These are phyloP conservation scores for Phaeoacremonium minimum DNA, from an alignment of 2,329 filamentous ascomycete genomes.

Conservation along the genomic window DNA sequence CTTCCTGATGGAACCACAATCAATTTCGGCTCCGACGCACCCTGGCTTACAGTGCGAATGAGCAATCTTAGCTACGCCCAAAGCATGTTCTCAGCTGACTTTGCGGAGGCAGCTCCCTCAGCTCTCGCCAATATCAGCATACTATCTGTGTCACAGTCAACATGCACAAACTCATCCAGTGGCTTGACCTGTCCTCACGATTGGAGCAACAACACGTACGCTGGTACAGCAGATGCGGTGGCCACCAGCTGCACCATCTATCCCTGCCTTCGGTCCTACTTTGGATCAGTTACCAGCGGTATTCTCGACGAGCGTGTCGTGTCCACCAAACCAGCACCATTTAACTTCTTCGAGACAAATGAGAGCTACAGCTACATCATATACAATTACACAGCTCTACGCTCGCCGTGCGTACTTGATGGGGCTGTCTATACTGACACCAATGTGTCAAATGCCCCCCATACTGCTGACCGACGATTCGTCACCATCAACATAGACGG, in stretches of 20 bases:
- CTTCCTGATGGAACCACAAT: slow-evolving; percentile 15
- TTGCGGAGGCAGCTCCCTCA: slow-evolving; percentile 5
- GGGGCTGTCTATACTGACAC: slow-evolving; percentile 4
- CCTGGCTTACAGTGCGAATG: slow-evolving; percentile 11
- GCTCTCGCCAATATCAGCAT: slow-evolving; percentile 15
- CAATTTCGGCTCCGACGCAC: slow-evolving; percentile 4
- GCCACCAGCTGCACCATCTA: slow-evolving; percentile 11
- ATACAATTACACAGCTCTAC: slow-evolving; percentile 8
- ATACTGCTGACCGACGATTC: slow-evolving; percentile 8
- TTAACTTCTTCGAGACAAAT: slow-evolving; percentile 3
- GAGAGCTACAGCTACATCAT: not conserved
- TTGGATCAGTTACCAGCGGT: slow-evolving; percentile 1
- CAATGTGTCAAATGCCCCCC: slow-evolving; percentile 6
- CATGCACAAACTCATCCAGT: slow-evolving; percentile 9
- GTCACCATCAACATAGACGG: slow-evolving; percentile 4
- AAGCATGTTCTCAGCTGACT: slow-evolving; percentile 10
- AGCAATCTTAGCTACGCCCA: slow-evolving; percentile 12
- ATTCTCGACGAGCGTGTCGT: slow-evolving; percentile 7
- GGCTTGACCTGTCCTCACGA: slow-evolving; percentile 11
- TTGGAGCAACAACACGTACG: not conserved
- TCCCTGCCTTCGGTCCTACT: slow-evolving; percentile 12
- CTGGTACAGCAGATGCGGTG: slow-evolving; percentile 3
- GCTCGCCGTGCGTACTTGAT: slow-evolving; percentile 9
- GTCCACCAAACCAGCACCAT: not conserved
- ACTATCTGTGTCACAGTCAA: slow-evolving; percentile 11